Percentiles rank a stretch among this genome's conserved stretches.
Conservation (phyloP, 768 basidiomycete genomes). For the Hysterangium stoloniferum region DNA sequence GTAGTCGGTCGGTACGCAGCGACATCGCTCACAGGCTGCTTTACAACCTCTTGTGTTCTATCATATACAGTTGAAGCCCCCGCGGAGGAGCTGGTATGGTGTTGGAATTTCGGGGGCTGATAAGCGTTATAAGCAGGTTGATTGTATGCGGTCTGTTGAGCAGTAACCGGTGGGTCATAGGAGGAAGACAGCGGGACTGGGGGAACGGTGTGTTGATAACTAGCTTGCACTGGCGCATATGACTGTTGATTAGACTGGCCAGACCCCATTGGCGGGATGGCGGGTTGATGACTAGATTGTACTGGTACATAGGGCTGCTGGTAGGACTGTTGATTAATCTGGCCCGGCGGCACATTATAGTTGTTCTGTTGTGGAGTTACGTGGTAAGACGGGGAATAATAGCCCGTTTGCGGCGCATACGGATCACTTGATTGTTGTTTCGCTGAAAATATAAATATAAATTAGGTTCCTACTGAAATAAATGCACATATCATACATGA, state of each 20-base stretch:
- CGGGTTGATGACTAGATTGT: too few relatives aligned
- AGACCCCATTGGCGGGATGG: background rate
- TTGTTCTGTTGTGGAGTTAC: too few relatives aligned
- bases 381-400: background rate
- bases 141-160: conserved; percentile 14
- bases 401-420: conserved; percentile 3
- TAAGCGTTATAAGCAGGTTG: conserved; percentile 24
- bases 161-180: background rate
- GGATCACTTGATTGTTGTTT: background rate
- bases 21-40: conserved; percentile 1
- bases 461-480: background rate
- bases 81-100: background rate
- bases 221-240: too few relatives aligned
- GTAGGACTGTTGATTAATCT: too few relatives aligned
- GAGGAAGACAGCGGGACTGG: background rate
- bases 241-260: background rate
- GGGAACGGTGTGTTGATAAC: background rate
- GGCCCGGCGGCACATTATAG: background rate
- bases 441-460: background rate
- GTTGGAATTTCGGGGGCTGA: conserved; percentile 14
- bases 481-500: conserved; percentile 2
- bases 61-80: background rate
- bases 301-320: too few relatives aligned
- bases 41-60: background rate
- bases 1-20: conserved; percentile 20